Percentiles rank a stretch among this genome's conserved stretches.
Conservation (phyloP, 768 basidiomycete species). For the Mrakia gelida region DNA sequence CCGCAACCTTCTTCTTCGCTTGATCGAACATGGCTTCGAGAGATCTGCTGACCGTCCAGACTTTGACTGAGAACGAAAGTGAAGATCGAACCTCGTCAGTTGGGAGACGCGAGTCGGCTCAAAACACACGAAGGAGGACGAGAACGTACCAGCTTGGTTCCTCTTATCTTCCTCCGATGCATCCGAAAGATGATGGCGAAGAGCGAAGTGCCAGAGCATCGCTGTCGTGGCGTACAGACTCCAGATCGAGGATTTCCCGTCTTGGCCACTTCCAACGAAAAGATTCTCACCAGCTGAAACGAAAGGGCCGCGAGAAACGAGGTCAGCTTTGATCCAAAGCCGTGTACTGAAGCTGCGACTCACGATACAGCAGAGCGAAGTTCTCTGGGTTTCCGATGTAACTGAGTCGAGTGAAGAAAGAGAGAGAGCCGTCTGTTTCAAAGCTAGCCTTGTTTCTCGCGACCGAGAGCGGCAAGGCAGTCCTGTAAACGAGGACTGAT, state of each 20-base stretch:
- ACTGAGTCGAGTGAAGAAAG: neutral
- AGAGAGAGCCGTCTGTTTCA: neutral
- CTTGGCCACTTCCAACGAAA: neutral
- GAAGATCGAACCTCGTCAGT: neutral
- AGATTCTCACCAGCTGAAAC: slow-evolving; percentile 15
- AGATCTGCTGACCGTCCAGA: slow-evolving; percentile 13
- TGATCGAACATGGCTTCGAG: slow-evolving; percentile 10
- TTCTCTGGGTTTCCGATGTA: slow-evolving; percentile 19
- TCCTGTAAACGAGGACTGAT: neutral
- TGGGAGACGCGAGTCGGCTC: neutral
- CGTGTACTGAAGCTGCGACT: neutral
- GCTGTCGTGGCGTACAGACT: slow-evolving; percentile 17
- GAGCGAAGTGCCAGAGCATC: slow-evolving; percentile 25
- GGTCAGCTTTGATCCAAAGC: neutral
- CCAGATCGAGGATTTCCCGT: slow-evolving; percentile 20
- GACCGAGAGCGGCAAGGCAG: too few relatives aligned
- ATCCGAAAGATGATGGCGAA: slow-evolving; percentile 8
- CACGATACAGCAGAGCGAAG: slow-evolving; percentile 5
- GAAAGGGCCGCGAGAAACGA: neutral
- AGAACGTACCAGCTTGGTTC: slow-evolving; percentile 7
- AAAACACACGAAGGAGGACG: neutral
- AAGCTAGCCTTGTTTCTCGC: neutral
- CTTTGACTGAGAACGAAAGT: neutral
- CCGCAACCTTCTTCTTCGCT: neutral
- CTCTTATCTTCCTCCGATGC: slow-evolving; percentile 12